These are phyloP conservation scores for Zygosaccharomyces bisporus DNA, from an alignment of 805 yeast genomes.

Conservation along the genomic window DNA sequence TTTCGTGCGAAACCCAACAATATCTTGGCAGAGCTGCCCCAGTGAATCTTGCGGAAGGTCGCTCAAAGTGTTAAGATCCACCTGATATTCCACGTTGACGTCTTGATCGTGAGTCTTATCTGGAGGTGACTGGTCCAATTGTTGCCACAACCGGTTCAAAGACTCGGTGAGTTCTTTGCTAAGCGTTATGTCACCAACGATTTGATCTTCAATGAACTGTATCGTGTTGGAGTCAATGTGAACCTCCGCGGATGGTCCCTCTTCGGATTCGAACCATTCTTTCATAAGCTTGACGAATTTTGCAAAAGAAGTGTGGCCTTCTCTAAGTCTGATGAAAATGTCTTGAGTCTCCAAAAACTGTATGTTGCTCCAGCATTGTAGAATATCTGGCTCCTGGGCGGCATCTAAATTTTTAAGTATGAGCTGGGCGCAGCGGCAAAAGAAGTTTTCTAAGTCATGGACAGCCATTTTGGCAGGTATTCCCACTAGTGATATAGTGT, in stretches of 20 bases:
- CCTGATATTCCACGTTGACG: constrained; percentile 20
- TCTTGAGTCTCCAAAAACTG: constrained; percentile 18
- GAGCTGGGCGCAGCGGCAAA: constrained; percentile 8
- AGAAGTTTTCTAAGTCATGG: constrained; percentile 14
- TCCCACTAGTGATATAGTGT: constrained; percentile 22
- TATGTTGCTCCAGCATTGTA: constrained; percentile 19
- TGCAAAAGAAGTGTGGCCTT: constrained; percentile 7
- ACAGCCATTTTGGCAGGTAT: constrained; percentile 16
- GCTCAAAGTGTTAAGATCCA: constrained; percentile 30
- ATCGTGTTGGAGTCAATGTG: constrained; percentile 24
- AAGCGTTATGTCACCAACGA: background rate
- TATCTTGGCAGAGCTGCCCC: constrained; percentile 40
- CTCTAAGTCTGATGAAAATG: constrained; percentile 18
- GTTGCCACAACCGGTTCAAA: background rate
- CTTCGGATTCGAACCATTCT: background rate
- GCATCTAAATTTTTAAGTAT: constrained; percentile 4
- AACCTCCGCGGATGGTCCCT: constrained; percentile 9
- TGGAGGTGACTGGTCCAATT: background rate
- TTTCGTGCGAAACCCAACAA: constrained; percentile 52
- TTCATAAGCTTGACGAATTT: constrained; percentile 7
- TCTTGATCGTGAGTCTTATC: background rate
- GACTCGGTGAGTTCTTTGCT: constrained; percentile 5
- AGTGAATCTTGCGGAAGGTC: constrained; percentile 30
- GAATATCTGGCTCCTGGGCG: constrained; percentile 3
- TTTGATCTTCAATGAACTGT: constrained; percentile 16